Conservation (phyloP, 2,329 filamentous ascomycete species). For the Neonectria hederae region DNA sequence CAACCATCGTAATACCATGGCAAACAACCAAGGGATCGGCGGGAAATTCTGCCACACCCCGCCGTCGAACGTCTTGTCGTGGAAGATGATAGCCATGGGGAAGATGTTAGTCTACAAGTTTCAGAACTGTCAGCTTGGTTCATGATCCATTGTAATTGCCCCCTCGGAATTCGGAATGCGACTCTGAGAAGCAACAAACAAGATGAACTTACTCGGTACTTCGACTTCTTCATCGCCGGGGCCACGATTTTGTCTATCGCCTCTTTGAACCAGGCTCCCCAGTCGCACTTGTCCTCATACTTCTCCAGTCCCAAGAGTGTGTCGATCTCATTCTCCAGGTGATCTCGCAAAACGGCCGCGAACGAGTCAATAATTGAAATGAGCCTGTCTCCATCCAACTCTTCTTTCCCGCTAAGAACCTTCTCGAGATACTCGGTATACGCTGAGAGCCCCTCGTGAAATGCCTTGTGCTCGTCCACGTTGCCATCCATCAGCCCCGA, state of each 20-base stretch:
- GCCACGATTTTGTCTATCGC: constrained; percentile 25
- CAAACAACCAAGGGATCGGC: constrained; percentile 40
- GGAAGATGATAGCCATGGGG: constrained; percentile 39
- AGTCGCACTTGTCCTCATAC: constrained; percentile 49
- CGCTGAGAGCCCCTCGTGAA: constrained; percentile 47
- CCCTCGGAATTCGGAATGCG: background rate
- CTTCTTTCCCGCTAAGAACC: constrained; percentile 40
- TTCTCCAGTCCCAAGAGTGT: constrained; percentile 47
- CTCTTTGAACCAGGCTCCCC: constrained; percentile 44
- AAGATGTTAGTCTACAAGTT: constrained; percentile 32
- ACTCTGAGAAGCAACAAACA: background rate
- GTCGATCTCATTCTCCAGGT: constrained; percentile 52
- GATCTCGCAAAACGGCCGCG: constrained; percentile 45
- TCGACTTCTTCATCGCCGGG: constrained; percentile 28
- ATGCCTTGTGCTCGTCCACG: constrained; percentile 53
- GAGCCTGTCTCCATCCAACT: constrained; percentile 45
- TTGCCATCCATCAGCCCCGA: constrained; percentile 53
- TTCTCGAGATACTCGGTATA: constrained; percentile 46
- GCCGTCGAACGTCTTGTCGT: constrained; percentile 41
- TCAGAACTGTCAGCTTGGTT: background rate
- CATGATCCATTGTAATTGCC: background rate
- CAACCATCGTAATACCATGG: constrained; percentile 46
- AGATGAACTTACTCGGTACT: constrained; percentile 26
- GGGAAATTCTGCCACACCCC: constrained; percentile 42
- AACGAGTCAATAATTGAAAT: constrained; percentile 41